Conservation (phyloP, 2,329 filamentous ascomycete species). For the Hypomyces perniciosus region DNA sequence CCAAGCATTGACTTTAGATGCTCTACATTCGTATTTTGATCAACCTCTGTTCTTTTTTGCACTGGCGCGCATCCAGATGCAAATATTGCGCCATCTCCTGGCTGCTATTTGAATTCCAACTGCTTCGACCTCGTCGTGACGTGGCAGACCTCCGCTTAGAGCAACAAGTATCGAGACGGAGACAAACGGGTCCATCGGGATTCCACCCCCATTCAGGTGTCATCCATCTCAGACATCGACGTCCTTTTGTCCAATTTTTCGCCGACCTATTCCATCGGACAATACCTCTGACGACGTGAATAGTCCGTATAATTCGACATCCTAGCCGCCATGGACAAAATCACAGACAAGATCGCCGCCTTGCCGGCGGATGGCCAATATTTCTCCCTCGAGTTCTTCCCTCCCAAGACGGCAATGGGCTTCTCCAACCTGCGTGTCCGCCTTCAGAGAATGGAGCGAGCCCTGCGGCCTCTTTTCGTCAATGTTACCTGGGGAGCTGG, state of each 20-base stretch:
- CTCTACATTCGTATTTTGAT: neutral
- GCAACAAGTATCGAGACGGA: no score
- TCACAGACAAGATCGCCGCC: conserved; percentile 91
- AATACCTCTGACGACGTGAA: neutral
- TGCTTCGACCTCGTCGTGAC: no score
- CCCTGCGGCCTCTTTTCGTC: conserved; percentile 85
- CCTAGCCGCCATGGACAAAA: conserved; percentile 62
- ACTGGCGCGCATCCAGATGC: no score
- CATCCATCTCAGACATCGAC: no score
- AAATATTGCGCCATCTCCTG: no score
- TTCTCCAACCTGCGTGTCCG: conserved; percentile 90
- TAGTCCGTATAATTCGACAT: neutral
- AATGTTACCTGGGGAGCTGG: conserved; percentile 98
- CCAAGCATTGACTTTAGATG: neutral
- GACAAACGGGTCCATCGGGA: no score
- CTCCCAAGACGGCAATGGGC: conserved; percentile 93
- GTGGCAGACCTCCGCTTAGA: no score
- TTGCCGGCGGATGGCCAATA: conserved; percentile 75
- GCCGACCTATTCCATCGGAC: neutral
- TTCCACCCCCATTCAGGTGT: no score
- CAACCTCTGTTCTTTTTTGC: no score
- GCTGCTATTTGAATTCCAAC: no score
- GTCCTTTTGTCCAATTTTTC: no score
- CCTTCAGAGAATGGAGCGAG: conserved; percentile 89
- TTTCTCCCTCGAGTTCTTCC: conserved; percentile 99